These are phyloP conservation scores for Monosporascus cannonballus DNA, from an alignment of 2,329 filamentous ascomycete species.

Conservation along the genomic window DNA sequence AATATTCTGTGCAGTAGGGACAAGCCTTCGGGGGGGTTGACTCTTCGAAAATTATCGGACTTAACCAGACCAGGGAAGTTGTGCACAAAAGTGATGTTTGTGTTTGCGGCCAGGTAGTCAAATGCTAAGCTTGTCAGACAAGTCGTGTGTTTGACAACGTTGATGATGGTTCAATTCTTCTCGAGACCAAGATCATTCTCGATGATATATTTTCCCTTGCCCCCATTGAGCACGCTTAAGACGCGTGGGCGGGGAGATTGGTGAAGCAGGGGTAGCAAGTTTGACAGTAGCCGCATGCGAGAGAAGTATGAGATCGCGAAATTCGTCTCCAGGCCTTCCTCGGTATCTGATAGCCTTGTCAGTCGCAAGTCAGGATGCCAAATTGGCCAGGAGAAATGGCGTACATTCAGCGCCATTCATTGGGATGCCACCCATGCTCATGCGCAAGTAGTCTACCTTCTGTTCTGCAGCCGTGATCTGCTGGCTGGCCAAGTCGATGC, in stretches of 20 bases:
- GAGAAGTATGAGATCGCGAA: conserved; percentile 26
- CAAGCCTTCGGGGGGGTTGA: neutral
- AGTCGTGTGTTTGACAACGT: conserved; percentile 21
- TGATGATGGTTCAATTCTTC: conserved; percentile 13
- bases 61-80: conserved; percentile 22
- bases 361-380: neutral
- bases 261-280: conserved; percentile 26
- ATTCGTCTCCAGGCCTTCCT: conserved; percentile 24
- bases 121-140: conserved; percentile 22
- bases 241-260: conserved; percentile 21
- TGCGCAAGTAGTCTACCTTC: conserved; percentile 22
- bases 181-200: conserved; percentile 24
- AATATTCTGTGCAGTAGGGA: conserved; percentile 3
- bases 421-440: conserved; percentile 19
- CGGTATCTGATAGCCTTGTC: conserved; percentile 17
- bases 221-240: conserved; percentile 25
- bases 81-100: conserved; percentile 24
- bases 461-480: conserved; percentile 10
- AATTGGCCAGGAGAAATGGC: neutral
- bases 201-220: conserved; percentile 20
- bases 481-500: conserved; percentile 13
- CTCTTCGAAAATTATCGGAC: conserved; percentile 13
- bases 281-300: conserved; percentile 22
- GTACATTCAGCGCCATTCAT: conserved; percentile 13
- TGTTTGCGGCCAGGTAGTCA: conserved; percentile 18